A percentile compares a stretch with the other conserved stretches of the same genome.
Evolutionary conservation across 768 basidiomycete species (phyloP).

Genomic region (Galerina marginata): DNA sequence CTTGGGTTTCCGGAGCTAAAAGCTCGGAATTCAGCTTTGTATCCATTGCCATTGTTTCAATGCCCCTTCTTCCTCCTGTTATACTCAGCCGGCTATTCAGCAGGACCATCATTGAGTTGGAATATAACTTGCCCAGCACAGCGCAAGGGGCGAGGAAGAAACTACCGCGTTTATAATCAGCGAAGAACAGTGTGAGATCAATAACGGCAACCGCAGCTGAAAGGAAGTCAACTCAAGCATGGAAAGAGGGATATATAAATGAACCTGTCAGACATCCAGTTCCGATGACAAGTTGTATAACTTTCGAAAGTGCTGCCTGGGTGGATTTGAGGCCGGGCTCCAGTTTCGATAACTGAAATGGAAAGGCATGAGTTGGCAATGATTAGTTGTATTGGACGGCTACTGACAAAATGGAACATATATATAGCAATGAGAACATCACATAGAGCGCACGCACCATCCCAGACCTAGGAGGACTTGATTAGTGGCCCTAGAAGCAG

Average conservation of each 20-base stretch:
- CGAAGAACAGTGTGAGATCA: conserved; percentile 22
- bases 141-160: conserved; percentile 23
- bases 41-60: too few species aligned
- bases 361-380: too few species aligned
- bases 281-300: too few species aligned
- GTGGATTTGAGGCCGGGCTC: too few species aligned
- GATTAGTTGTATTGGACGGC: too few species aligned
- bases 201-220: conserved; percentile 25
- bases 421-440: conserved; percentile 27
- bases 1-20: too few species aligned
- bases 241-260: too few species aligned
- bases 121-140: conserved; percentile 29
- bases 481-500: neutral
- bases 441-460: conserved; percentile 23
- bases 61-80: neutral
- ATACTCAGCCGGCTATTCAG: neutral
- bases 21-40: too few species aligned
- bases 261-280: too few species aligned
- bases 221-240: neutral
- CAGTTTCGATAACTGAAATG: too few species aligned
- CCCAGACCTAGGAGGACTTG: conserved; percentile 24
- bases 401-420: conserved; percentile 26
- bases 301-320: too few species aligned
- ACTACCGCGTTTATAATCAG: conserved; percentile 17
- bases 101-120: conserved; percentile 14